These are phyloP conservation scores for Plantago major DNA, from an alignment of 257 asterid genomes.

Conservation along the genomic window DNA sequence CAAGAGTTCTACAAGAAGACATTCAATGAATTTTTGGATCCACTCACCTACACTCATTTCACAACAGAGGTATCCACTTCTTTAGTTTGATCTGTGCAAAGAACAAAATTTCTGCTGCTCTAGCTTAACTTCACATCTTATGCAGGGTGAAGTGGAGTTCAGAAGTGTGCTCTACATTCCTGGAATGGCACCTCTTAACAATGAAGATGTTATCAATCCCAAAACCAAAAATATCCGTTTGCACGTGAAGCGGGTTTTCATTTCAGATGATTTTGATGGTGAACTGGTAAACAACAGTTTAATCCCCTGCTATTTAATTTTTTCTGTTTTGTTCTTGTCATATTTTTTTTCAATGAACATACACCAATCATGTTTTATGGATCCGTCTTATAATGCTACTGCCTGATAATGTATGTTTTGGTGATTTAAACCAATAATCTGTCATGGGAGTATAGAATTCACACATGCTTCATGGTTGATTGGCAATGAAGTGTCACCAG, in stretches of 20 bases:
- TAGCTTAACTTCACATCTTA: slow-evolving; percentile 15
- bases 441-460: no score
- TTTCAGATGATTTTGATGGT: slow-evolving; percentile 98
- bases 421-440: no score
- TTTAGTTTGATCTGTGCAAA: slow-evolving; percentile 13
- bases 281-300: slow-evolving; percentile 66
- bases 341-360: not conserved
- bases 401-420: no score
- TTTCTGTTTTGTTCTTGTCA: not conserved
- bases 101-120: slow-evolving; percentile 1
- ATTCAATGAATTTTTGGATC: slow-evolving; percentile 90
- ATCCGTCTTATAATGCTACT: no score
- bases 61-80: slow-evolving; percentile 74
- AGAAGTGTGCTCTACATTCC: slow-evolving; percentile 92
- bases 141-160: slow-evolving; percentile 99
- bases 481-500: no score
- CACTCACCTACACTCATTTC: slow-evolving; percentile 80
- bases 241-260: slow-evolving; percentile 91
- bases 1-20: slow-evolving; percentile 92
- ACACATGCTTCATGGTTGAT: no score
- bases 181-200: slow-evolving; percentile 98
- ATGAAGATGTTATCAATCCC: slow-evolving; percentile 89
- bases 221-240: slow-evolving; percentile 92
- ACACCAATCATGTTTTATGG: no score
- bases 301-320: slow-evolving; percentile 6